A percentile compares a stretch with the other conserved stretches of the same genome.
These are phyloP conservation scores for Ceratocystis harringtonii DNA, from an alignment of 2,329 filamentous ascomycete species.

Conservation along the genomic window DNA sequence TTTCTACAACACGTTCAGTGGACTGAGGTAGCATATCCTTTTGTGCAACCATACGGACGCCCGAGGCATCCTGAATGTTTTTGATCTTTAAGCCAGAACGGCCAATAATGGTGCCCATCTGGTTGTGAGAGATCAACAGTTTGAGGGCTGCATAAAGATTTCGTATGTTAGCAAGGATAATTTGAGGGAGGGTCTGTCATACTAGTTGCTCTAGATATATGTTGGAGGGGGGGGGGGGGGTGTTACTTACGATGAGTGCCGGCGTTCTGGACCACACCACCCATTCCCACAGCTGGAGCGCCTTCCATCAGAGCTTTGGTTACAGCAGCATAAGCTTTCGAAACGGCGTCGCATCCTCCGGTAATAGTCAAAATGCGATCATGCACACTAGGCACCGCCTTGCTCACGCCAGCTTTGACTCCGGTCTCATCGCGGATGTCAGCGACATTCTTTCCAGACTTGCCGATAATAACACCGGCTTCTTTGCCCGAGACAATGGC, in stretches of 20 bases:
- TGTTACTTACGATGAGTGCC: constrained; percentile 81
- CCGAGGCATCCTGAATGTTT: constrained; percentile 92
- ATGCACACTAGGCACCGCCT: constrained; percentile 93
- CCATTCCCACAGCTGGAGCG: constrained; percentile 91
- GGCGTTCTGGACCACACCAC: constrained; percentile 69
- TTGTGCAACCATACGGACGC: constrained; percentile 96
- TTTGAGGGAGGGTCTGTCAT: too few species aligned
- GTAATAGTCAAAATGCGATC: constrained; percentile 95
- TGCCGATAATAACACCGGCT: constrained; percentile 96
- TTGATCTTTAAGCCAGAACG: constrained; percentile 97
- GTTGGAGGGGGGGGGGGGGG: too few species aligned
- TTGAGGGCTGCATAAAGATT: constrained; percentile 58
- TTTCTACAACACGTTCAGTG: constrained; percentile 92
- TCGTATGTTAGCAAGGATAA: background rate
- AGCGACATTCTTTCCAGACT: constrained; percentile 95
- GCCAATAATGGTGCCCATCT: constrained; percentile 99
- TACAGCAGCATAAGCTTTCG: constrained; percentile 85
- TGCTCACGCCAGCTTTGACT: constrained; percentile 95
- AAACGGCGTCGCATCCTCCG: constrained; percentile 72
- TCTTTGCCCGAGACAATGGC: constrained; percentile 98
- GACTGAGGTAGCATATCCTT: constrained; percentile 99
- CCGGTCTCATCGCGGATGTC: constrained; percentile 94
- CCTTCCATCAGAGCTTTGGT: constrained; percentile 84
- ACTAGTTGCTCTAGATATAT: too few species aligned
- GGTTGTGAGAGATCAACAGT: constrained; percentile 96